A percentile compares a stretch with the other conserved stretches of the same genome.
Conservation (phyloP, 139 green algal species). For the Pleodorina starrii region DNA sequence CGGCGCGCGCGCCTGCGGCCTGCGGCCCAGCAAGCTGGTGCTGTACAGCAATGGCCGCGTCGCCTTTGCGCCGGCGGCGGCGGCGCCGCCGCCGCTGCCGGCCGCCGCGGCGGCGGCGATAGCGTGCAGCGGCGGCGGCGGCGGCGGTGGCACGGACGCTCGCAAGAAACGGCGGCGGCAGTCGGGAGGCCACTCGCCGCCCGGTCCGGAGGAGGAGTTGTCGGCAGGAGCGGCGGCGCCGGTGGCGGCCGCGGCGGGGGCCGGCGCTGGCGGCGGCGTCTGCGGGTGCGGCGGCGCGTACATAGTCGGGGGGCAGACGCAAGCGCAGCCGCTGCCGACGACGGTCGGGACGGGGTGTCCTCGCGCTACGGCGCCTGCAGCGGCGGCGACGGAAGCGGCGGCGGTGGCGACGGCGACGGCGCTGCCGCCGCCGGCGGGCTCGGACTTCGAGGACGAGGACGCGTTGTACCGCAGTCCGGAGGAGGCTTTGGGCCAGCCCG, state of each 20-base stretch:
- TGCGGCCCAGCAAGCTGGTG: slow-evolving; percentile 53
- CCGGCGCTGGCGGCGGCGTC: background rate
- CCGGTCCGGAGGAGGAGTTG: background rate
- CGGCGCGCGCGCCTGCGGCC: background rate
- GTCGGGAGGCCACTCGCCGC: background rate
- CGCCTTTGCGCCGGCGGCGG: slow-evolving; percentile 15
- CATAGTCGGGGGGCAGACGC: background rate
- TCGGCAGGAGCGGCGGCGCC: background rate
- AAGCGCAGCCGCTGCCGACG: background rate
- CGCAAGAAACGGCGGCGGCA: background rate
- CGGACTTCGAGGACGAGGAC: slow-evolving; percentile 16
- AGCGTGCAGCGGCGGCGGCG: background rate
- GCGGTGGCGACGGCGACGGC: background rate
- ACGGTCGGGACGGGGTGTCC: background rate
- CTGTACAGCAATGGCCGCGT: slow-evolving; percentile 58
- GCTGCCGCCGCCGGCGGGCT: background rate
- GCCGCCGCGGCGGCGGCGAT: background rate
- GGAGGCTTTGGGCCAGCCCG: slow-evolving; percentile 51
- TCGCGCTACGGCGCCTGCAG: no score
- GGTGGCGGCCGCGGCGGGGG: background rate
- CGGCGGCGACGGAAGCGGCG: background rate
- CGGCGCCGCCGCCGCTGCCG: background rate
- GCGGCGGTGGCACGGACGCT: background rate
- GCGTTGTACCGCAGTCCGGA: slow-evolving; percentile 76
- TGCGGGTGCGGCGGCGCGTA: background rate